These are phyloP conservation scores for Acer saccharum DNA, from an alignment of 345 rosid genomes.

Conservation along the genomic window DNA sequence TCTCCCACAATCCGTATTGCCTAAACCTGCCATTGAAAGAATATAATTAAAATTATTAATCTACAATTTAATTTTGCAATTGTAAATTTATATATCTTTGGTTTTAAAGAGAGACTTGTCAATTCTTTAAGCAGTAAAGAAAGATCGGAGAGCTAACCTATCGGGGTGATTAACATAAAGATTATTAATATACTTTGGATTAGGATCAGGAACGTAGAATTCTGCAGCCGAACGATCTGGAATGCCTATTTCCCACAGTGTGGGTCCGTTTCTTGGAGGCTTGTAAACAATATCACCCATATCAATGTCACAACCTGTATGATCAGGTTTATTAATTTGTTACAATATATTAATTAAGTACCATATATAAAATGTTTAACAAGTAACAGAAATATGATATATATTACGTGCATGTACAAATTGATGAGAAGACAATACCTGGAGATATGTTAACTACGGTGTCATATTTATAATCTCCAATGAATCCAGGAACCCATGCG, in stretches of 20 bases:
- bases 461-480: constrained; percentile 71
- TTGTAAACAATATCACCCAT: constrained; percentile 45
- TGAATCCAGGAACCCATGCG: constrained; percentile 84
- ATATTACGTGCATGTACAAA: too few relatives aligned
- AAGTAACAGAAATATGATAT: neutral
- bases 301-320: constrained; percentile 41
- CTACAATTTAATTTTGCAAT: too few relatives aligned
- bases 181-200: constrained; percentile 52
- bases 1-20: constrained; percentile 90
- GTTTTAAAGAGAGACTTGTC: too few relatives aligned
- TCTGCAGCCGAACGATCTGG: constrained; percentile 68
- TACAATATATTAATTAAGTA: too few relatives aligned
- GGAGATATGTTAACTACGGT: constrained; percentile 41
- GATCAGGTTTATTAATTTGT: neutral
- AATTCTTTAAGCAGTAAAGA: too few relatives aligned
- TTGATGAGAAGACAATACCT: constrained; percentile 36
- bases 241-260: constrained; percentile 71
- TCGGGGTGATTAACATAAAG: constrained; percentile 66
- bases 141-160: constrained; percentile 38
- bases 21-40: constrained; percentile 50
- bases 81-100: too few relatives aligned
- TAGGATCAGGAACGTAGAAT: constrained; percentile 62
- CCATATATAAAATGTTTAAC: neutral
- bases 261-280: constrained; percentile 69
- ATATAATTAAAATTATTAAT: too few relatives aligned